Conservation (phyloP, 2,329 filamentous ascomycete species). For the Nectriaceae sp. region DNA sequence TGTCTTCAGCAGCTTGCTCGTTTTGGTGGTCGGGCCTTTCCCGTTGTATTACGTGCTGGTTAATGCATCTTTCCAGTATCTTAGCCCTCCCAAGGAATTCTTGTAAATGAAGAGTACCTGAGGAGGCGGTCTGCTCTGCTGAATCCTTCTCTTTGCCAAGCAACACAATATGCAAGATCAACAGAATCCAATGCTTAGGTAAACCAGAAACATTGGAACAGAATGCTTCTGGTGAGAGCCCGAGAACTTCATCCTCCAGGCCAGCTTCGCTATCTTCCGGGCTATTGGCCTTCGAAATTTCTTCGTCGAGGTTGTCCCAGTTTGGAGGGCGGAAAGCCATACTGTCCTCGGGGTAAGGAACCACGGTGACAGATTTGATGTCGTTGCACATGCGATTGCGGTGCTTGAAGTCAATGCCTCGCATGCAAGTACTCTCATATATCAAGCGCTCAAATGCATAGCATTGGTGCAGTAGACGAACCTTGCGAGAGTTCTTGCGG, state of each 20-base stretch:
- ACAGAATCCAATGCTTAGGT: slow-evolving; percentile 14
- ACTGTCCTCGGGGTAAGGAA: slow-evolving; percentile 9
- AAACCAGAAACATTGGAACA: slow-evolving; percentile 21
- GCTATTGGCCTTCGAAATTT: slow-evolving; percentile 11
- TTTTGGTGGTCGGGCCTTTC: slow-evolving; percentile 1
- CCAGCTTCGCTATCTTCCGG: slow-evolving; percentile 20
- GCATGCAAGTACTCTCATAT: slow-evolving; percentile 14
- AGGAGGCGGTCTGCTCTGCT: background rate
- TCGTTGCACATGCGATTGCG: slow-evolving; percentile 10
- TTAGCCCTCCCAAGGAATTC: slow-evolving; percentile 15
- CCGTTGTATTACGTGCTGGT: slow-evolving; percentile 9
- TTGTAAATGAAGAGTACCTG: slow-evolving; percentile 2
- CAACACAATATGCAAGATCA: slow-evolving; percentile 16
- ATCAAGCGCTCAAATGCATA: slow-evolving; percentile 14
- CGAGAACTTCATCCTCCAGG: slow-evolving; percentile 15
- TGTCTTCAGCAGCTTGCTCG: slow-evolving; percentile 9
- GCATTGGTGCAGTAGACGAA: slow-evolving; percentile 14
- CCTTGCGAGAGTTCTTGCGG: slow-evolving; percentile 15
- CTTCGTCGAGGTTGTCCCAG: slow-evolving; percentile 15
- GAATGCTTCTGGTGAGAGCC: slow-evolving; percentile 16
- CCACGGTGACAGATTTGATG: slow-evolving; percentile 15
- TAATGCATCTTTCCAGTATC: slow-evolving; percentile 15
- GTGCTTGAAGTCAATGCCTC: slow-evolving; percentile 9
- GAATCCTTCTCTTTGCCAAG: slow-evolving; percentile 12
- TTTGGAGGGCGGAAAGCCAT: slow-evolving; percentile 11